phyloP scores from a whole-genome alignment of 2,329 filamentous ascomycete genomes.

The Monosporascus ibericus region DNA sequence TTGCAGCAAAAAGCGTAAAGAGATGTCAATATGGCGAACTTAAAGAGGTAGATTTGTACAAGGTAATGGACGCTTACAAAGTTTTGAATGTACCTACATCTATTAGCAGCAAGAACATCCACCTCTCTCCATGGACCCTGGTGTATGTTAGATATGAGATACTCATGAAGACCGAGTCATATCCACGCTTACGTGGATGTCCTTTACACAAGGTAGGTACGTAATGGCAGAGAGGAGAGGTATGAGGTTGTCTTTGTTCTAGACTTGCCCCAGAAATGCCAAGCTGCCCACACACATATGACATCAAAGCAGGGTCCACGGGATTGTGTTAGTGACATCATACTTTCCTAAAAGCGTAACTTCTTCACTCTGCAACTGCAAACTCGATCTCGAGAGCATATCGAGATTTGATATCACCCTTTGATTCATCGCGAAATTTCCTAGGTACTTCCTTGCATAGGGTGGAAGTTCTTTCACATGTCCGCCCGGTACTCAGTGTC shows the following conservation, averaged over 20 bases:
- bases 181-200: too few relatives aligned
- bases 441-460: slow-evolving; percentile 3
- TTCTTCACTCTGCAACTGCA: slow-evolving; percentile 2
- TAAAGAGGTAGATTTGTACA: too few relatives aligned
- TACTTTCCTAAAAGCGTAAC: slow-evolving; percentile 17
- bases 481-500: background rate
- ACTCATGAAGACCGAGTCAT: too few relatives aligned
- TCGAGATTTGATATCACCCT: slow-evolving; percentile 8
- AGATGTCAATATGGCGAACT: too few relatives aligned
- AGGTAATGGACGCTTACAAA: too few relatives aligned
- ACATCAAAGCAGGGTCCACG: slow-evolving; percentile 10
- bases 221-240: too few relatives aligned
- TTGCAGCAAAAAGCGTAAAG: too few relatives aligned
- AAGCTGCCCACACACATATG: slow-evolving; percentile 3
- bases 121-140: too few relatives aligned
- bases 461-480: background rate
- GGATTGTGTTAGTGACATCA: slow-evolving; percentile 11
- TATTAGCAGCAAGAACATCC: too few relatives aligned
- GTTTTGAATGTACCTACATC: too few relatives aligned
- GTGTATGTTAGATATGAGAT: too few relatives aligned
- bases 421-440: slow-evolving; percentile 1
- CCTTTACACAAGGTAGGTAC: background rate
- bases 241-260: background rate
- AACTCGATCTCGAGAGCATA: slow-evolving; percentile 8
- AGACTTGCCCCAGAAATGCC: background rate